phyloP scores from a whole-genome alignment of 2,329 filamentous ascomycete species.

The Cephalotrichum gorgonifer region DNA sequence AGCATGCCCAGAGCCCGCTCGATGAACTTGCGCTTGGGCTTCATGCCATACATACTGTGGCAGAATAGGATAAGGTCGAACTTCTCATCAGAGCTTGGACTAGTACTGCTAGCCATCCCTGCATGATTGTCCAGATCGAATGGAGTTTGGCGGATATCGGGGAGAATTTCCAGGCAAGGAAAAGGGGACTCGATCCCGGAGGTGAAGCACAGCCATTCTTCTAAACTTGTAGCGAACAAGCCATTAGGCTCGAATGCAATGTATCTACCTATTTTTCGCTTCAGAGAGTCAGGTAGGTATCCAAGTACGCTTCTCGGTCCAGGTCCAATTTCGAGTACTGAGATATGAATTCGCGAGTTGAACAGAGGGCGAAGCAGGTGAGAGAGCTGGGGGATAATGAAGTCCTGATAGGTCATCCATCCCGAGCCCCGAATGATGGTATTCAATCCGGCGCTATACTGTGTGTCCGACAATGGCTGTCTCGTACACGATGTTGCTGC shows the following conservation, averaged over 20 bases:
- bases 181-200: constrained; percentile 21
- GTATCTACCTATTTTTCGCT: constrained; percentile 36
- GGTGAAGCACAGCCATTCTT: constrained; percentile 26
- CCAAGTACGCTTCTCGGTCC: constrained; percentile 44
- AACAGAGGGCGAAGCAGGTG: constrained; percentile 28
- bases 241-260: constrained; percentile 42
- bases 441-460: constrained; percentile 39
- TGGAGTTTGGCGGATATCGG: constrained; percentile 24
- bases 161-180: constrained; percentile 25
- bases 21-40: constrained; percentile 33
- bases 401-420: constrained; percentile 29
- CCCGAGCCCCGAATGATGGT: constrained; percentile 23
- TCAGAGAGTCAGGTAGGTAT: constrained; percentile 29
- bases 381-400: constrained; percentile 39
- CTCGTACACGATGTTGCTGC: constrained; percentile 12
- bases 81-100: constrained; percentile 19
- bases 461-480: constrained; percentile 28
- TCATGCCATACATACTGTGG: constrained; percentile 55
- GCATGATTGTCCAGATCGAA: constrained; percentile 24
- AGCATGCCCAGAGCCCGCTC: constrained; percentile 37
- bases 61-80: constrained; percentile 51
- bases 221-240: constrained; percentile 31
- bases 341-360: constrained; percentile 23
- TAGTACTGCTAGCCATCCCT: constrained; percentile 9
- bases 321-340: constrained; percentile 49